These are phyloP conservation scores for Aspergillus bertholletiae DNA, from an alignment of 495 filamentous ascomycete genomes.

Conservation along the genomic window DNA sequence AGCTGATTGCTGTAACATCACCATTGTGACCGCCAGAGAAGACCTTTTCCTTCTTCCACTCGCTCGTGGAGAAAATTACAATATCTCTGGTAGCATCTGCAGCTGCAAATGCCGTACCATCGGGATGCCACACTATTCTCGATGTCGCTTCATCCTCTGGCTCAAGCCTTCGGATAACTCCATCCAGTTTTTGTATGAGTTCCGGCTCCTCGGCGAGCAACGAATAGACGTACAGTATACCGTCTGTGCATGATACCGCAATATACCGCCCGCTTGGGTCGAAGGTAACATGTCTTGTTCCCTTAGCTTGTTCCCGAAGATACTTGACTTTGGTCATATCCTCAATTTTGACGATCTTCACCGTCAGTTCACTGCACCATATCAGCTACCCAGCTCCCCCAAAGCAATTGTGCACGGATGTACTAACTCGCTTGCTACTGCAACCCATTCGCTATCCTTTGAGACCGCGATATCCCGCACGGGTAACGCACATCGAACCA, in stretches of 20 bases:
- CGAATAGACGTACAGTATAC: constrained; percentile 84
- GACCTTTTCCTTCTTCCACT: constrained; percentile 77
- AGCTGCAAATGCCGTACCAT: constrained; percentile 85
- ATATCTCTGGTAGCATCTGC: constrained; percentile 83
- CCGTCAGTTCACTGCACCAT: constrained; percentile 64
- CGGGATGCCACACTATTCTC: constrained; percentile 85
- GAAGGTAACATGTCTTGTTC: constrained; percentile 87
- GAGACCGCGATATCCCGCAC: constrained; percentile 83
- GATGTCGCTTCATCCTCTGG: constrained; percentile 74
- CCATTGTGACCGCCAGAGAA: constrained; percentile 79
- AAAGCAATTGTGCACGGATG: background rate
- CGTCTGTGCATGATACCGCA: constrained; percentile 82
- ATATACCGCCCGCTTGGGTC: constrained; percentile 75
- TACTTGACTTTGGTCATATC: constrained; percentile 72
- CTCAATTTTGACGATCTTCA: constrained; percentile 79
- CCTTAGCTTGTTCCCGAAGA: constrained; percentile 75
- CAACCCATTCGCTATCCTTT: constrained; percentile 80
- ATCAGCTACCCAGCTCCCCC: constrained; percentile 9
- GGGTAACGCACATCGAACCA: constrained; percentile 77
- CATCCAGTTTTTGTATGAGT: constrained; percentile 78
- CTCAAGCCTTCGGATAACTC: constrained; percentile 74
- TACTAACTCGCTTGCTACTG: constrained; percentile 87
- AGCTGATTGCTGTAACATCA: constrained; percentile 81
- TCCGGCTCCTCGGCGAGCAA: constrained; percentile 74
- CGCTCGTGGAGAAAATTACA: constrained; percentile 76